These are phyloP conservation scores for Candida fluviatilis DNA, from an alignment of 805 yeast species.

Conservation along the genomic window DNA sequence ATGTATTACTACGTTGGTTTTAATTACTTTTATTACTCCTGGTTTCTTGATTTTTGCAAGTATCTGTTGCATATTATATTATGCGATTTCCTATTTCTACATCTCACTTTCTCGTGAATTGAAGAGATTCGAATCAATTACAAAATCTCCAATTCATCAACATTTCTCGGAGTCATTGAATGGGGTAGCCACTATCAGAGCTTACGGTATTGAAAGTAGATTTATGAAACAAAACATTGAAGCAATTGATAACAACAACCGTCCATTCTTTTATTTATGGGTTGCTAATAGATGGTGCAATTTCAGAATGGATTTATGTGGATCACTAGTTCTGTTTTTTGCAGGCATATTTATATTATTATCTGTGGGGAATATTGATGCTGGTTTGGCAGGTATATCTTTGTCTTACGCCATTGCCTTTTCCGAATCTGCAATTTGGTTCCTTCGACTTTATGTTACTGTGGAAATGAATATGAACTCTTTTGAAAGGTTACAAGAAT, in stretches of 20 bases:
- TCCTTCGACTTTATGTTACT: conserved; percentile 83
- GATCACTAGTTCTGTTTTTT: conserved; percentile 75
- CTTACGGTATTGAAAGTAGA: conserved; percentile 87
- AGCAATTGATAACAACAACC: conserved; percentile 78
- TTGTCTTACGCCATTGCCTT: conserved; percentile 87
- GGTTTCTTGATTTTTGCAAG: conserved; percentile 73
- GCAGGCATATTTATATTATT: conserved; percentile 76
- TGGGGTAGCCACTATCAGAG: conserved; percentile 93
- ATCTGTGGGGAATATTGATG: conserved; percentile 65
- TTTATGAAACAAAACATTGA: conserved; percentile 77
- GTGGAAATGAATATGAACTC: conserved; percentile 97
- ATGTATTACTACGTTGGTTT: conserved; percentile 63
- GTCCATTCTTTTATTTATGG: conserved; percentile 95
- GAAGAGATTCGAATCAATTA: conserved; percentile 82
- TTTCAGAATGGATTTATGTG: conserved; percentile 77
- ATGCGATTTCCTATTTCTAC: conserved; percentile 70
- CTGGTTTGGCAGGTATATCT: conserved; percentile 95
- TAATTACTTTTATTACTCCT: conserved; percentile 82
- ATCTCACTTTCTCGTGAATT: conserved; percentile 83
- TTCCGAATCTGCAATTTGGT: conserved; percentile 86
- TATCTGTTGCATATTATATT: conserved; percentile 58
- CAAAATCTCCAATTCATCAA: conserved; percentile 94
- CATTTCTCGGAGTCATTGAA: conserved; percentile 91
- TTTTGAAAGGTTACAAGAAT: conserved; percentile 90
- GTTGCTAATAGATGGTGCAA: conserved; percentile 93